Evolutionary conservation across 495 filamentous ascomycete species (phyloP).

Genomic region (Saxophila tyrrhenica): DNA sequence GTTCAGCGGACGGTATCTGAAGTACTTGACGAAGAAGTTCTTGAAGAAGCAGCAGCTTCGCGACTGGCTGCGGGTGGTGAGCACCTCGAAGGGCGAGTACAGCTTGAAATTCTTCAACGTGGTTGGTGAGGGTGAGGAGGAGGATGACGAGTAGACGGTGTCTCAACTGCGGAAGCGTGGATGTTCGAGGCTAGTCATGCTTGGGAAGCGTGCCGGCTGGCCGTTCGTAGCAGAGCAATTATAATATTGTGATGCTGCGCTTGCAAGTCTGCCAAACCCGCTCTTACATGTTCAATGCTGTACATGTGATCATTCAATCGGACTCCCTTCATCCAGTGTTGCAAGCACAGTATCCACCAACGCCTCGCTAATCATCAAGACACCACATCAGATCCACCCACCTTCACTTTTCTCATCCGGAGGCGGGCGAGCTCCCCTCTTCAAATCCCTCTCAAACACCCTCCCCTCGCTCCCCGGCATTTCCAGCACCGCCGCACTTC

Average conservation of each 20-base stretch:
- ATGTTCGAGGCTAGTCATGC: no score
- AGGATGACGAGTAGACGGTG: slow-evolving; percentile 82
- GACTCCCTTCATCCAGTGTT: no score
- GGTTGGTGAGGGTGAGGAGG: slow-evolving; percentile 90
- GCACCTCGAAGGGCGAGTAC: slow-evolving; percentile 92
- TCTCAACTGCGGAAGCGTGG: background rate
- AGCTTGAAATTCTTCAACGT: slow-evolving; percentile 99
- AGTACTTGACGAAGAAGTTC: slow-evolving; percentile 99
- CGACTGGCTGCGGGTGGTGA: slow-evolving; percentile 98
- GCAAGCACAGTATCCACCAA: background rate
- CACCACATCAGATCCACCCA: background rate
- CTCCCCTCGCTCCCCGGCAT: background rate
- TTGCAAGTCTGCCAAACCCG: no score
- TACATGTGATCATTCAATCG: no score
- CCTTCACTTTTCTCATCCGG: background rate
- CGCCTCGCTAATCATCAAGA: background rate
- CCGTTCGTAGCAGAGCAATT: no score
- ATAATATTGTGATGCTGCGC: no score
- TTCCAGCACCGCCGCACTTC: background rate
- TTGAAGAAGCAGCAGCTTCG: slow-evolving; percentile 99
- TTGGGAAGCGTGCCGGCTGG: no score
- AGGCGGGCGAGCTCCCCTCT: background rate
- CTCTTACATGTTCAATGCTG: background rate
- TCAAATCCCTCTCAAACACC: background rate
- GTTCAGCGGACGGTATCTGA: slow-evolving; percentile 97